phyloP scores from a whole-genome alignment of 768 basidiomycete species.

The Boletus speciosus region DNA sequence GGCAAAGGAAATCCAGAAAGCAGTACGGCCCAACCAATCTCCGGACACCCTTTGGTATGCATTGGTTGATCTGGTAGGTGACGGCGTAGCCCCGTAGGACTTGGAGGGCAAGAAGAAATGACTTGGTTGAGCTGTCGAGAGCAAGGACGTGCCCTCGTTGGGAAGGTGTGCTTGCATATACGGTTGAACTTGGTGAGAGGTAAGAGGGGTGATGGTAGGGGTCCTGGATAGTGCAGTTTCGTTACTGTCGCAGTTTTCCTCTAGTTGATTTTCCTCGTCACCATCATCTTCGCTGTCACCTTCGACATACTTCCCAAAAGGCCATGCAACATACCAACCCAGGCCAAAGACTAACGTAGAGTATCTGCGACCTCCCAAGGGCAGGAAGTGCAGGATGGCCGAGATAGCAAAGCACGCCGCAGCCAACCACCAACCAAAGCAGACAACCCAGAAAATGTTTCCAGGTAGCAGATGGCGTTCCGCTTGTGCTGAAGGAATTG shows the following conservation, averaged over 20 bases:
- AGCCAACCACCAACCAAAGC: conserved; percentile 94
- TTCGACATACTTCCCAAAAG: conserved; percentile 98
- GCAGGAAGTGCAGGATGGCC: conserved; percentile 64
- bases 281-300: conserved; percentile 53
- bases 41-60: conserved; percentile 25
- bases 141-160: conserved; percentile 49
- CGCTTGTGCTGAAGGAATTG: conserved; percentile 87
- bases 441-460: conserved; percentile 87
- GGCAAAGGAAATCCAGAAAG: conserved; percentile 79
- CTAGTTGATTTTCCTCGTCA: conserved; percentile 38
- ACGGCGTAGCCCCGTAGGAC: conserved; percentile 64
- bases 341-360: conserved; percentile 85
- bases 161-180: conserved; percentile 17
- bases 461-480: conserved; percentile 91
- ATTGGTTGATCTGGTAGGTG: conserved; percentile 25
- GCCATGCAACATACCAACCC: conserved; percentile 97
- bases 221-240: conserved; percentile 38
- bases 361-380: conserved; percentile 81
- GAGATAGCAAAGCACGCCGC: conserved; percentile 66
- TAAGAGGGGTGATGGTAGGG: conserved; percentile 43
- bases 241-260: conserved; percentile 15
- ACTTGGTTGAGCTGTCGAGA: conserved; percentile 30
- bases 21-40: conserved; percentile 64
- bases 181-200: conserved; percentile 19
- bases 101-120: conserved; percentile 45